Evolutionary conservation across 768 basidiomycete species (phyloP).

Genomic region (Serpula lacrymans): DNA sequence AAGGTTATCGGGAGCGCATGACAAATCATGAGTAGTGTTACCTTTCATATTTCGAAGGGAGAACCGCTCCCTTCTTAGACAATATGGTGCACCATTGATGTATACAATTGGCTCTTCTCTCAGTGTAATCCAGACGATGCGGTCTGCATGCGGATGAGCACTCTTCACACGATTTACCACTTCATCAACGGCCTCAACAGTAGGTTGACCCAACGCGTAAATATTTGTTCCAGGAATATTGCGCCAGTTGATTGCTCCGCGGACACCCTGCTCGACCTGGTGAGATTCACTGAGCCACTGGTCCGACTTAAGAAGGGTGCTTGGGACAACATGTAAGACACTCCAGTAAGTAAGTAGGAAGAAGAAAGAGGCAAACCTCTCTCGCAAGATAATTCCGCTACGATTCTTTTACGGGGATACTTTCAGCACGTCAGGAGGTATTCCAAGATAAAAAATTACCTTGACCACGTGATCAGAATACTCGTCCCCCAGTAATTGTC

Average conservation of each 20-base stretch:
- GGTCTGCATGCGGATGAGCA: slow-evolving; percentile 55
- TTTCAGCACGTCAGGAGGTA: slow-evolving; percentile 1
- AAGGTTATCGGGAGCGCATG: no score
- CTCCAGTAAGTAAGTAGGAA: slow-evolving; percentile 3
- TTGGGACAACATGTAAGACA: slow-evolving; percentile 22
- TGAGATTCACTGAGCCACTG: slow-evolving; percentile 80
- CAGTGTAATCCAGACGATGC: slow-evolving; percentile 89
- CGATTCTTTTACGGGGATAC: slow-evolving; percentile 59
- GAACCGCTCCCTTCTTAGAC: slow-evolving; percentile 79
- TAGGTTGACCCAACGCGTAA: slow-evolving; percentile 93
- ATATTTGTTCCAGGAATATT: slow-evolving; percentile 76
- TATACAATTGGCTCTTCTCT: slow-evolving; percentile 91
- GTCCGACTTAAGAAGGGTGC: slow-evolving; percentile 89
- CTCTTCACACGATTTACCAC: slow-evolving; percentile 65
- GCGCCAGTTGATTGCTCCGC: slow-evolving; percentile 95
- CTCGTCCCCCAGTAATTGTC: slow-evolving; percentile 89
- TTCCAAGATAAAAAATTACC: slow-evolving; percentile 36
- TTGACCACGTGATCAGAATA: slow-evolving; percentile 93
- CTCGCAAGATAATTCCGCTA: slow-evolving; percentile 89
- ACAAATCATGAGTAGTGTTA: slow-evolving; percentile 27
- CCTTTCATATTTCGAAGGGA: slow-evolving; percentile 94
- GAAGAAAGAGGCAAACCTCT: slow-evolving; percentile 51
- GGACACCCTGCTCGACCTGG: slow-evolving; percentile 62
- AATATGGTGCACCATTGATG: slow-evolving; percentile 91
- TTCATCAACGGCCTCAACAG: slow-evolving; percentile 75